These are phyloP conservation scores for Leccinum disarticulatum DNA, from an alignment of 768 basidiomycete species.

Conservation along the genomic window DNA sequence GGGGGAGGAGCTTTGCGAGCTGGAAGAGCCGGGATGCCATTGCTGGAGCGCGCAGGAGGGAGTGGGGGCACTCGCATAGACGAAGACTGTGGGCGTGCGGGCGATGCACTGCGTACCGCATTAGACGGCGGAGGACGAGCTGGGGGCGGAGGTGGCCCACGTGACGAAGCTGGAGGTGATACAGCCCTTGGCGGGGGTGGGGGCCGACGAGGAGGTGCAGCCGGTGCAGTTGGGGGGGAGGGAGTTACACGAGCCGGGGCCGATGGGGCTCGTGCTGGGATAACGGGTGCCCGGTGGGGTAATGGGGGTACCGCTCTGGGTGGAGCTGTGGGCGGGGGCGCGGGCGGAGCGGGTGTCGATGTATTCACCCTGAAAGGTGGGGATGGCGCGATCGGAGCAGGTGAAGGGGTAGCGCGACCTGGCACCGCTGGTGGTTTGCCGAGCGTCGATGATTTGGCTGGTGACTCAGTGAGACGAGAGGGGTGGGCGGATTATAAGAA, in stretches of 20 bases:
- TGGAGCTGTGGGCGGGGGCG: slow-evolving; percentile 34
- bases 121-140: slow-evolving; percentile 29
- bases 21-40: slow-evolving; percentile 22
- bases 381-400: slow-evolving; percentile 26
- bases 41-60: slow-evolving; percentile 29
- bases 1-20: slow-evolving; percentile 41
- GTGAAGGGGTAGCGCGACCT: slow-evolving; percentile 40
- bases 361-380: slow-evolving; percentile 33
- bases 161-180: slow-evolving; percentile 29
- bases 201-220: slow-evolving; percentile 30
- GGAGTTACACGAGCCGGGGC: slow-evolving; percentile 39
- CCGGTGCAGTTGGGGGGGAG: slow-evolving; percentile 24
- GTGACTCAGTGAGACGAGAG: slow-evolving; percentile 10
- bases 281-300: slow-evolving; percentile 42
- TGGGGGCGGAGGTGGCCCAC: slow-evolving; percentile 24
- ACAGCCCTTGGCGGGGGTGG: slow-evolving; percentile 33
- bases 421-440: slow-evolving; percentile 70
- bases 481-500: slow-evolving; percentile 4
- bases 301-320: slow-evolving; percentile 36
- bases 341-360: slow-evolving; percentile 34
- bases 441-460: slow-evolving; percentile 61
- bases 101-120: slow-evolving; percentile 26
- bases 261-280: slow-evolving; percentile 45
- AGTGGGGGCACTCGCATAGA: slow-evolving; percentile 20
- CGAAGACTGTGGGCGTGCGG: slow-evolving; percentile 15